Evolutionary conservation across 805 yeast genomes (phyloP).

Genomic region (Yamadazyma sp.): DNA sequence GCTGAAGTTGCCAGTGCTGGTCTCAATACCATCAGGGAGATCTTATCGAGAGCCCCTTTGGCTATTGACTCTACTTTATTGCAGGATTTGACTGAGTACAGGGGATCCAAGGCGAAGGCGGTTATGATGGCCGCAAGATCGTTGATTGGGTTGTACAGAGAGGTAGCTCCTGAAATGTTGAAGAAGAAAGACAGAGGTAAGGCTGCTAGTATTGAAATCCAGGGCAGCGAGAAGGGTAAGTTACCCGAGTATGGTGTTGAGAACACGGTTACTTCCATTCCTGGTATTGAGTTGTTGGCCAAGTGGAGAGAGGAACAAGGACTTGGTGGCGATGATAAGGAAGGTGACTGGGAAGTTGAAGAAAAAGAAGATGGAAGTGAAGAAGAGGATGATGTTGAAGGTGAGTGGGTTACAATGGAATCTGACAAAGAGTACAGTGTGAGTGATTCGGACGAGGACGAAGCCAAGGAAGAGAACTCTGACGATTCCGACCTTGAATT

Average conservation of each 20-base stretch:
- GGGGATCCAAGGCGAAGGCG: slow-evolving; percentile 89
- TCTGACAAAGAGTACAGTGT: slow-evolving; percentile 74
- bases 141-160: slow-evolving; percentile 82
- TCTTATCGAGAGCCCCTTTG: slow-evolving; percentile 87
- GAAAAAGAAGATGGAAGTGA: slow-evolving; percentile 55
- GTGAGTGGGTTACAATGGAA: slow-evolving; percentile 89
- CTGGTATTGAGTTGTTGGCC: slow-evolving; percentile 87
- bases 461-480: slow-evolving; percentile 26
- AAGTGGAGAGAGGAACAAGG: slow-evolving; percentile 75
- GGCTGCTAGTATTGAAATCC: slow-evolving; percentile 78
- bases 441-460: slow-evolving; percentile 50
- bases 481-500: slow-evolving; percentile 27
- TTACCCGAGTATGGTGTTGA: slow-evolving; percentile 75
- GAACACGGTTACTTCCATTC: slow-evolving; percentile 65
- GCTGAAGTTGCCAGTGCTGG: slow-evolving; percentile 99
- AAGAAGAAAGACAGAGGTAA: slow-evolving; percentile 91
- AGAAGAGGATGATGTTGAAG: slow-evolving; percentile 51
- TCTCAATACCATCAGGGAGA: slow-evolving; percentile 90
- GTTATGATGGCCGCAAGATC: slow-evolving; percentile 94
- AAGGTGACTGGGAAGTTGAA: slow-evolving; percentile 54
- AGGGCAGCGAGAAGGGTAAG: slow-evolving; percentile 51
- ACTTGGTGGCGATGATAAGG: slow-evolving; percentile 44
- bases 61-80: slow-evolving; percentile 86
- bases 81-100: slow-evolving; percentile 87
- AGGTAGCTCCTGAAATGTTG: slow-evolving; percentile 95